These are phyloP conservation scores for Amphicarpaea edgeworthii DNA, from an alignment of 306 rosid genomes.

Conservation along the genomic window DNA sequence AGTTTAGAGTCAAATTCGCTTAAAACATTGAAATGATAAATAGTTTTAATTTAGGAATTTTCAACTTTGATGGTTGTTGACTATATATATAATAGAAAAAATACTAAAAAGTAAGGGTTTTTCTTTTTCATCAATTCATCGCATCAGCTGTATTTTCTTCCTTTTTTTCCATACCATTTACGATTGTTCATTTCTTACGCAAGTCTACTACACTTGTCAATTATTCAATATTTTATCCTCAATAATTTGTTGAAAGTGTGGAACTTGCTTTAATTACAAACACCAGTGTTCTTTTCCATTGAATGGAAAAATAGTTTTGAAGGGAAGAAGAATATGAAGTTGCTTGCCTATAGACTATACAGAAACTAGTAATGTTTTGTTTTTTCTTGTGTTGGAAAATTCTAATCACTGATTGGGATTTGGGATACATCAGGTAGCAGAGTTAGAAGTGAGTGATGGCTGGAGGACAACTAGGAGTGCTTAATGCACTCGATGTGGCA, in stretches of 20 bases:
- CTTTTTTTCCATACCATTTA: not conserved
- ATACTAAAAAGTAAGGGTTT: not conserved
- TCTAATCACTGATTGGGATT: not conserved
- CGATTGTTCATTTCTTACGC: constrained; percentile 21
- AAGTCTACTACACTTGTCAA: not conserved
- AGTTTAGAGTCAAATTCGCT: constrained; percentile 7
- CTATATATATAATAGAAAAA: constrained; percentile 16
- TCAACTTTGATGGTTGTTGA: constrained; percentile 46
- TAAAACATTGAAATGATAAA: not conserved
- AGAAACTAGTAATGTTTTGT: not conserved
- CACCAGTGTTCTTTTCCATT: not conserved
- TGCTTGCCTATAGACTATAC: not conserved
- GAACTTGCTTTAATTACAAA: not conserved
- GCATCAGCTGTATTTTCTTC: constrained; percentile 21
- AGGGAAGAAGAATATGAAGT: constrained; percentile 17
- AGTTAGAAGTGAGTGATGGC: constrained; percentile 56
- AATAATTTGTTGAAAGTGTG: not conserved
- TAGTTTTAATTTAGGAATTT: not conserved
- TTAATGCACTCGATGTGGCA: constrained; percentile 80
- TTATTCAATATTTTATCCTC: not conserved
- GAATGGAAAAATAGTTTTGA: not conserved
- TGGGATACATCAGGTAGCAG: constrained; percentile 28
- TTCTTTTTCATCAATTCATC: constrained; percentile 29
- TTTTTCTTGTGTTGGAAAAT: constrained; percentile 40
- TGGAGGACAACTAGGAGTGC: constrained; percentile 62